Evolutionary conservation across 225 moss, liverwort and hornwort species (phyloP), one percentile per base, ranked within the genome.

Genomic region (Straminergon stramineum): DNA sequence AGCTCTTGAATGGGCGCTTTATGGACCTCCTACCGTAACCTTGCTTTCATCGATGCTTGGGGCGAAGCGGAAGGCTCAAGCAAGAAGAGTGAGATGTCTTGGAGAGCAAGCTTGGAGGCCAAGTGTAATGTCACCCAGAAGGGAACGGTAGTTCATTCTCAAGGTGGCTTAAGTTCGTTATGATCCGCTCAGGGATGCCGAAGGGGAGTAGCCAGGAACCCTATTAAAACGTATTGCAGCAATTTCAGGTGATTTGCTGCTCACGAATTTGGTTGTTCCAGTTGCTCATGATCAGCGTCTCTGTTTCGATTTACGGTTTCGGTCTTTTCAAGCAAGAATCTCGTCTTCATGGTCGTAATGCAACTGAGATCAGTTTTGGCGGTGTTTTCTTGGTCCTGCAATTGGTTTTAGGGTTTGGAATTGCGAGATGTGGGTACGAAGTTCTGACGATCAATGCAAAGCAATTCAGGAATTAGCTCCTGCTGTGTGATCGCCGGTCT

Each of bases 71-170:
- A 57, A 31, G 61, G 39, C 18, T 2, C 30, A n/a, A 68, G 31
- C 34, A 58, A 23, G 24, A 58, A 23, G 18, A 65, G 56, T n/a
- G 57, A 34, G 82, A 66, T 66, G 81, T 48, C 86, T 66, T 75
- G 87, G 53, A 68, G 90, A 51, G 60, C 61, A 82, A 60, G 61
- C 92, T 88, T 90, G 87, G 69, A 85, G 85, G 37, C 69, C 87
- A 76, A 90, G 88, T 15, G 35, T 7, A 18, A 58, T 85, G 87
- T 75, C 57, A 57, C 51, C 39, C 7, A 52, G 34, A 45, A 60
- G 26, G 7, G 11, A 58, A 75, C 15, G 58, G 79, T 74, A 37
- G 39, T 13, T 45, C 64, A n/a, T 70, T 27, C 2, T 58, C 80
- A 43, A 26, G 26, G 79, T 61, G 45, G 37, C 81, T 70, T 10